A percentile compares a stretch with the other conserved stretches of the same genome.
phyloP scores from a whole-genome alignment of 495 filamentous ascomycete species.

The Hypoxylon fuscum region DNA sequence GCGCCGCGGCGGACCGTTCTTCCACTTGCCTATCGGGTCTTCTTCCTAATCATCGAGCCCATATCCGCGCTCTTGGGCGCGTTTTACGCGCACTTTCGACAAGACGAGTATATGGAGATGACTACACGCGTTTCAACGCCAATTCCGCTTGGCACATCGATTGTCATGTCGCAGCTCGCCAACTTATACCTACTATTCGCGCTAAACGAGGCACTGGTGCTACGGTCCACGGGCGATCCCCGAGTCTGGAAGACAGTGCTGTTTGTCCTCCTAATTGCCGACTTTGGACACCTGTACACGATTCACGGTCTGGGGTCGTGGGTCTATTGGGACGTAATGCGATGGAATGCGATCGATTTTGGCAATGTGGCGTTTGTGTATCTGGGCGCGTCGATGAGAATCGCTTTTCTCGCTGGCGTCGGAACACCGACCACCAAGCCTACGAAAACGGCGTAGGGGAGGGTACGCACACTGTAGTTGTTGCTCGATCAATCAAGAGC shows the following conservation, averaged over 20 bases:
- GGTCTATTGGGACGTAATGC: conserved; percentile 64
- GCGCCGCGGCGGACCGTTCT: conserved; percentile 45
- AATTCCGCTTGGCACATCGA: conserved; percentile 56
- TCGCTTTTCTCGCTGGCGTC: conserved; percentile 63
- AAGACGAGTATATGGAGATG: conserved; percentile 66
- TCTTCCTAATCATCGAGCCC: conserved; percentile 75
- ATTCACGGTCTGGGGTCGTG: conserved; percentile 57
- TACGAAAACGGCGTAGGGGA: conserved; percentile 15
- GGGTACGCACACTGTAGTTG: too few relatives aligned
- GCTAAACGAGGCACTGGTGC: conserved; percentile 72
- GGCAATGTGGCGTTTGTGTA: conserved; percentile 73
- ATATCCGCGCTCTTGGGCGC: conserved; percentile 70
- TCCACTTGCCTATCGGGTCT: conserved; percentile 63
- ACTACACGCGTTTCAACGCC: conserved; percentile 58
- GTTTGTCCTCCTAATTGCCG: conserved; percentile 68
- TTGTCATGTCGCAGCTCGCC: conserved; percentile 69
- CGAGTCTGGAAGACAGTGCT: conserved; percentile 71
- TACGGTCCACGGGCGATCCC: conserved; percentile 68
- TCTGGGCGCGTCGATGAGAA: conserved; percentile 62
- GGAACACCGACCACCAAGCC: conserved; percentile 43
- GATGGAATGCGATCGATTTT: conserved; percentile 73
- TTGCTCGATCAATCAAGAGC: too few relatives aligned
- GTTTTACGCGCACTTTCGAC: conserved; percentile 66
- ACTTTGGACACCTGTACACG: conserved; percentile 73
- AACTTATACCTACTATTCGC: conserved; percentile 74